Evolutionary conservation across 2,329 filamentous ascomycete species (phyloP).

Genomic region (Colletotrichum tanaceti): DNA sequence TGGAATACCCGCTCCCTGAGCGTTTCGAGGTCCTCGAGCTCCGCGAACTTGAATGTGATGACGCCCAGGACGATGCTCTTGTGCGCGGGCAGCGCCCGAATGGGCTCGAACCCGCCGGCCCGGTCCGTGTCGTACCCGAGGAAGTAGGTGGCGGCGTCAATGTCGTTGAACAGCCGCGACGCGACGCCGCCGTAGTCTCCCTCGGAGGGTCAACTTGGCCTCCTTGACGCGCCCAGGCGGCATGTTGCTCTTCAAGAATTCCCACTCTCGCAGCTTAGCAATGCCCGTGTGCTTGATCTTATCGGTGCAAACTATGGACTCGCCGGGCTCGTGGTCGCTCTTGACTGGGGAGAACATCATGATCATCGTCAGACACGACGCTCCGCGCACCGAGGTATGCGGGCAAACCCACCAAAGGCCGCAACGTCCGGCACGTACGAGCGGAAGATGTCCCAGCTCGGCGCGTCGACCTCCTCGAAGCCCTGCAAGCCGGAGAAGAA

Average conservation of each 20-base stretch:
- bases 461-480: constrained; percentile 53
- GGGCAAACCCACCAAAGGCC: constrained; percentile 52
- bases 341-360: constrained; percentile 47
- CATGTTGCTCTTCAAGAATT: constrained; percentile 58
- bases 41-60: constrained; percentile 69
- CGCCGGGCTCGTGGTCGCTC: constrained; percentile 59
- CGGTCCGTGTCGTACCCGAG: constrained; percentile 70
- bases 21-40: constrained; percentile 66
- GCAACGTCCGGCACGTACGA: constrained; percentile 54
- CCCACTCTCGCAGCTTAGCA: constrained; percentile 57
- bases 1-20: constrained; percentile 65
- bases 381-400: neutral
- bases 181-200: constrained; percentile 73
- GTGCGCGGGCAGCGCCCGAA: constrained; percentile 66
- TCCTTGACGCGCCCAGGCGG: constrained; percentile 71
- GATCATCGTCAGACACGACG: neutral
- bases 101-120: constrained; percentile 71
- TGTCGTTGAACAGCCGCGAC: constrained; percentile 67
- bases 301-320: constrained; percentile 58
- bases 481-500: constrained; percentile 54
- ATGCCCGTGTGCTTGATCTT: constrained; percentile 60
- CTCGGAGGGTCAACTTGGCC: constrained; percentile 73
- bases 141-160: constrained; percentile 72
- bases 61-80: constrained; percentile 73
- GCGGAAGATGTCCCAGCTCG: constrained; percentile 51